Evolutionary conservation across 768 basidiomycete species (phyloP).

Genomic region (Baorangia bicolor): DNA sequence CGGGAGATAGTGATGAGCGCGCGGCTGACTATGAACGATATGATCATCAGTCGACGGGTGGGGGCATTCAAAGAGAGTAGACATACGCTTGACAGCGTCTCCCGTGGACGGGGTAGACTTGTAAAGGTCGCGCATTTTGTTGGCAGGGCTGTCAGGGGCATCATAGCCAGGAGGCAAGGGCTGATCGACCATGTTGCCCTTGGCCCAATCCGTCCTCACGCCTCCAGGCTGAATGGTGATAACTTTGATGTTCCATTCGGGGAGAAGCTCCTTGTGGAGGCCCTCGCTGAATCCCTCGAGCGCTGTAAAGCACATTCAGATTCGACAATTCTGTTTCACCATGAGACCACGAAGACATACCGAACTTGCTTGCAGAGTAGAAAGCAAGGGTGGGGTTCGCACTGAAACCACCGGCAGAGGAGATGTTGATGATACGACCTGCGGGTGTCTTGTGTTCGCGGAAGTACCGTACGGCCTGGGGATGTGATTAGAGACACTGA

Average conservation of each 20-base stretch:
- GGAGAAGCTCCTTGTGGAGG: too few species aligned
- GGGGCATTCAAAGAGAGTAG: too few species aligned
- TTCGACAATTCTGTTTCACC: too few species aligned
- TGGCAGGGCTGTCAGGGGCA: slow-evolving; percentile 12
- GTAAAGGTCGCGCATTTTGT: slow-evolving; percentile 11
- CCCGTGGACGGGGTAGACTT: background rate
- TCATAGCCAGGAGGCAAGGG: slow-evolving; percentile 17
- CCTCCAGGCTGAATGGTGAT: slow-evolving; percentile 26
- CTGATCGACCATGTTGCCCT: slow-evolving; percentile 18
- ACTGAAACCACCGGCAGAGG: slow-evolving; percentile 18
- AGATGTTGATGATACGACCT: slow-evolving; percentile 21
- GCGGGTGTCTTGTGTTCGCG: slow-evolving; percentile 24
- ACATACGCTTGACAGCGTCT: slow-evolving; percentile 15
- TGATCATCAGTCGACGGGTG: slow-evolving; percentile 7
- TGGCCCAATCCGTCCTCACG: slow-evolving; percentile 20
- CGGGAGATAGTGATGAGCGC: slow-evolving; percentile 17
- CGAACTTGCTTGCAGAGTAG: too few species aligned
- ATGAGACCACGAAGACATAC: background rate
- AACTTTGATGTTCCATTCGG: too few species aligned
- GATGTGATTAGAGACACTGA: background rate
- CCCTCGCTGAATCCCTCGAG: too few species aligned
- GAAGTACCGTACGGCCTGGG: slow-evolving; percentile 32
- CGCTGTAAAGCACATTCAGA: slow-evolving; percentile 5
- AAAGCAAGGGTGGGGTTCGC: too few species aligned
- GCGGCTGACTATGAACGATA: slow-evolving; percentile 9